Evolutionary conservation across 495 filamentous ascomycete genomes (phyloP), one percentile per base, ranked within the genome.

Genomic region (Xylona heveae): DNA sequence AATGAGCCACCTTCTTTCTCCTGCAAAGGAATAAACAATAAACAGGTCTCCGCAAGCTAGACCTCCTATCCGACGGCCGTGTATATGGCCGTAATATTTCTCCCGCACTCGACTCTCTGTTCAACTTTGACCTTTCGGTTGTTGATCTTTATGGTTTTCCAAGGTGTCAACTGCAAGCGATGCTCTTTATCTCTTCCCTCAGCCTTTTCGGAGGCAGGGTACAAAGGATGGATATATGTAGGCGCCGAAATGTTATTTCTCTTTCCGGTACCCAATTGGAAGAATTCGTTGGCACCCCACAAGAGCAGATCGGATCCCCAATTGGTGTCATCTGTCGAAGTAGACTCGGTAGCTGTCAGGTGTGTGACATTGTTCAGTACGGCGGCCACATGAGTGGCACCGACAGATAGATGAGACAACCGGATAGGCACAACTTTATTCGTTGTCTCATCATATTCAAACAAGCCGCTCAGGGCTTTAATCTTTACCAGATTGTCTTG

Each of bases 251-350:
- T 40, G 44, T 97, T 95, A 44, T 68, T 91, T 37, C 84, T 55
- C 58, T 71, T 85, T 22, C 88, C 85, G 3, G 76, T 94, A 3
- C 88, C 88, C 12, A 97, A 65, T 46, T 97, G 88, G 45, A 78
- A 92, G 39, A 68, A 64, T 54, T 97, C 85, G 43, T 94, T 97
- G 23, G 78, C 78, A 40, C 88, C 88, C 78, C 84, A 97, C 64
- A 74, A 90, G 4, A 94, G 47, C 2, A 78, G 70, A 49, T 95
- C 88, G 6, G 71, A 69, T 31, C 85, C 85, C 60, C 66, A 92
- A 40, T 81, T 76, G 3, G 68, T 76, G 37, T 80, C 73, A 30
- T 71, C 66, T 3, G 57, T 57, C 5, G 53, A 45, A 4, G 57
- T 44, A 7, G 51, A 50, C 10, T 49, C 52, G n/a, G 51, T 53